phyloP scores from a whole-genome alignment of 2,329 filamentous ascomycete genomes.

The Microsporum audouinii region DNA sequence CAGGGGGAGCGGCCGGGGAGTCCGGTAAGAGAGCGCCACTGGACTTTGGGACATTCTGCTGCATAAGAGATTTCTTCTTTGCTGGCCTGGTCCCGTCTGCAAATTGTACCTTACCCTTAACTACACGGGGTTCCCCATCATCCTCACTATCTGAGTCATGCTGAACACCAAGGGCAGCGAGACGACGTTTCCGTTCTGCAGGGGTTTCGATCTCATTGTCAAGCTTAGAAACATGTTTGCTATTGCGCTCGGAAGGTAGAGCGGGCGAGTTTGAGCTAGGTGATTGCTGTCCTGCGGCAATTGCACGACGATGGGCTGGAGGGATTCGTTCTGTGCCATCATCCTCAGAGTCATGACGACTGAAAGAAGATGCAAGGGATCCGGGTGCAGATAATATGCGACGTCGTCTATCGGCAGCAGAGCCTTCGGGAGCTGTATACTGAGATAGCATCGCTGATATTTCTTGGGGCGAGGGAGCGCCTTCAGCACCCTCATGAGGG shows the following conservation, averaged over 20 bases:
- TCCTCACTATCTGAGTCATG: conserved; percentile 20
- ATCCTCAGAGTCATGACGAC: conserved; percentile 30
- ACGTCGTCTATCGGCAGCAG: conserved; percentile 31
- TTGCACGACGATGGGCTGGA: conserved; percentile 21
- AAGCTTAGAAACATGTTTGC: conserved; percentile 18
- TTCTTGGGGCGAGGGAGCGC: conserved; percentile 23
- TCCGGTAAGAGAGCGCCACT: conserved; percentile 1
- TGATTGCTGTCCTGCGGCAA: conserved; percentile 4
- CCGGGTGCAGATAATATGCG: conserved; percentile 18
- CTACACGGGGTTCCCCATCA: conserved; percentile 17
- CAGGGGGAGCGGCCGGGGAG: not conserved
- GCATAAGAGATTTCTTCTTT: conserved; percentile 15
- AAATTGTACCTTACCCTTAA: conserved; percentile 25
- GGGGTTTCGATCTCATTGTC: conserved; percentile 28
- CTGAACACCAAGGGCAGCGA: conserved; percentile 31
- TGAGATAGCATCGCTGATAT: conserved; percentile 29
- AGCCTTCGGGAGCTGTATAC: conserved; percentile 22
- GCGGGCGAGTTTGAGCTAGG: not conserved
- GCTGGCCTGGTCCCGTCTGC: conserved; percentile 24
- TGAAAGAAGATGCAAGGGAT: not conserved
- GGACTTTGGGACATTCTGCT: not conserved
- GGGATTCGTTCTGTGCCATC: conserved; percentile 35
- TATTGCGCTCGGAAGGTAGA: not conserved
- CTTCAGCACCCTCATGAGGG: conserved; percentile 16
- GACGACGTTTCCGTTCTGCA: conserved; percentile 36